Evolutionary conservation across 2,329 filamentous ascomycete species (phyloP).

Genomic region (Diplodia mutila): DNA sequence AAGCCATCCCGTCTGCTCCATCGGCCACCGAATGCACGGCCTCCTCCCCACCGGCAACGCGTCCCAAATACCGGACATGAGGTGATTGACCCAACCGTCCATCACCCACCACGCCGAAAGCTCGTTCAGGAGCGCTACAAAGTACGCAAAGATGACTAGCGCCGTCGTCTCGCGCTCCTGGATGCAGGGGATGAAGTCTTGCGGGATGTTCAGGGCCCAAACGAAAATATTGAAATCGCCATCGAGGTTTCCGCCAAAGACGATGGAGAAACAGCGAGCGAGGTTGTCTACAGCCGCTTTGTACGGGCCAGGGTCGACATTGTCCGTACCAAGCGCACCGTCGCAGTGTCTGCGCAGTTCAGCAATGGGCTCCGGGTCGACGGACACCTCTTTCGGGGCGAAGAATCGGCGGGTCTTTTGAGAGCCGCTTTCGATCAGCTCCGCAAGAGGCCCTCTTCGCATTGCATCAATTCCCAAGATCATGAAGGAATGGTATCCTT

Average conservation of each 20-base stretch:
- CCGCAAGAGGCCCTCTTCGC: not conserved
- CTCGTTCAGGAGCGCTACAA: not conserved
- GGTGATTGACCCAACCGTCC: conserved; percentile 2
- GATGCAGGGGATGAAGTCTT: conserved; percentile 3
- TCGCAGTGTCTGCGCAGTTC: not conserved
- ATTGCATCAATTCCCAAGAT: not conserved
- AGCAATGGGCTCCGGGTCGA: not conserved
- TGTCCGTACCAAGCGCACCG: not conserved
- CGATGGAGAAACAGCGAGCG: not conserved
- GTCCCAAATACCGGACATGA: not conserved
- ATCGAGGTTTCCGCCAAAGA: not conserved
- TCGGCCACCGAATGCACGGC: conserved; percentile 1
- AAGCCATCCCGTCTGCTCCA: conserved; percentile 7
- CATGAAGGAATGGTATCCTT: not conserved
- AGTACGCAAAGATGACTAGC: conserved; percentile 12
- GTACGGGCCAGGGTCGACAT: not conserved
- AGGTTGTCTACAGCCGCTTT: conserved; percentile 1
- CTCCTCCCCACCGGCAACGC: not conserved
- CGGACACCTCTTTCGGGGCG: not conserved
- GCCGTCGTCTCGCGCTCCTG: conserved; percentile 8
- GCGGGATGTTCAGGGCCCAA: not conserved
- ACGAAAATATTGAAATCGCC: conserved; percentile 7
- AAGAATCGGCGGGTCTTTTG: not conserved
- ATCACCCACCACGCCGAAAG: conserved; percentile 1
- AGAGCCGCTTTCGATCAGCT: not conserved